A percentile compares a stretch with the other conserved stretches of the same genome.
phyloP scores from a whole-genome alignment of 345 rosid genomes.

The Odontarrhena argentea region DNA sequence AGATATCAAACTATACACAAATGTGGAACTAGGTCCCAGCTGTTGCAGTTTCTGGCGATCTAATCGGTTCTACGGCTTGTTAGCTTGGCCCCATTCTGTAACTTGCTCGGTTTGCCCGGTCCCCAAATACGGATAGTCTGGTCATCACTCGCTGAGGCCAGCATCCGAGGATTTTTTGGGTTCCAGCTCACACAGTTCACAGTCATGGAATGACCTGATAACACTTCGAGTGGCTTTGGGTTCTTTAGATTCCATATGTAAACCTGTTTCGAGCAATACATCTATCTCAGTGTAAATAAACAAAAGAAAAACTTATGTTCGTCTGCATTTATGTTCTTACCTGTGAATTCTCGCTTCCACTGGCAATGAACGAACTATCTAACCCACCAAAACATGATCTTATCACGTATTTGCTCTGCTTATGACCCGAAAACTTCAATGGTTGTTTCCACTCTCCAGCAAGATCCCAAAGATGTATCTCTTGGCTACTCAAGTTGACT shows the following conservation, averaged over 20 bases:
- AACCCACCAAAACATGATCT: conserved; percentile 92
- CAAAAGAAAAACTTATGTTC: background rate
- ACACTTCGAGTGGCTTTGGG: conserved; percentile 62
- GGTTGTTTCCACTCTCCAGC: conserved; percentile 68
- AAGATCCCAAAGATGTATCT: conserved; percentile 92
- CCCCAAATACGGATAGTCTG: conserved; percentile 83
- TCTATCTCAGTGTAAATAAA: conserved; percentile 7
- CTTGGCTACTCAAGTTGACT: conserved; percentile 82
- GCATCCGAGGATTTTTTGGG: conserved; percentile 66
- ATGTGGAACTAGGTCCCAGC: conserved; percentile 8
- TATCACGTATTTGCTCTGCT: conserved; percentile 74
- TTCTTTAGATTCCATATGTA: conserved; percentile 71
- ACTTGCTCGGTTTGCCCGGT: conserved; percentile 41
- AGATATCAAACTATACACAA: conserved; percentile 26
- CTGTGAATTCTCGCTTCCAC: conserved; percentile 86
- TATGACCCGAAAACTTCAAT: conserved; percentile 65
- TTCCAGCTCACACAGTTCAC: conserved; percentile 94
- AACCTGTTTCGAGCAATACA: conserved; percentile 50
- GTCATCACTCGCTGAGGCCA: conserved; percentile 90
- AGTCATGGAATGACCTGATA: conserved; percentile 77
- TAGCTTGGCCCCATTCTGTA: conserved; percentile 1
- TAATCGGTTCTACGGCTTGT: conserved; percentile 21
- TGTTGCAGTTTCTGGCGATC: conserved; percentile 24
- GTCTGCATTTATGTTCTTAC: conserved; percentile 39
- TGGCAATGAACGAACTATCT: conserved; percentile 74